phyloP scores from a whole-genome alignment of 2,329 filamentous ascomycete genomes.

The Nemania diffusa region DNA sequence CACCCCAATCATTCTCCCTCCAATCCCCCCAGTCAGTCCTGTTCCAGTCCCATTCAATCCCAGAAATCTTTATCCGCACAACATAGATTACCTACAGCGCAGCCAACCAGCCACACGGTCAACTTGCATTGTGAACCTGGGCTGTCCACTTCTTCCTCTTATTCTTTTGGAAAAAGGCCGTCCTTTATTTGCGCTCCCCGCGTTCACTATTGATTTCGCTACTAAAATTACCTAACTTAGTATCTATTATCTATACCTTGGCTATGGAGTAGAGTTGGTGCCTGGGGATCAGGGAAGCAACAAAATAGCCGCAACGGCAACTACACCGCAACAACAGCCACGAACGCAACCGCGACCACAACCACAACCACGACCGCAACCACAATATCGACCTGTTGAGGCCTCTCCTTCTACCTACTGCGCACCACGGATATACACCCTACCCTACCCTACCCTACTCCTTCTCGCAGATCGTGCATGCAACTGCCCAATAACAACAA shows the following conservation, averaged over 20 bases:
- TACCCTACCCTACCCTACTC: not conserved
- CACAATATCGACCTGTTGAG: not conserved
- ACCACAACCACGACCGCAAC: too few relatives aligned
- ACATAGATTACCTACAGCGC: not conserved
- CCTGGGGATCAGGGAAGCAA: not conserved
- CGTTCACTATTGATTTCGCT: not conserved
- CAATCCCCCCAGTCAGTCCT: constrained; percentile 3
- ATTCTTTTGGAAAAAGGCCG: not conserved
- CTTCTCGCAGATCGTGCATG: not conserved
- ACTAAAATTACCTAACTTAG: not conserved
- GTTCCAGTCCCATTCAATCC: constrained; percentile 7
- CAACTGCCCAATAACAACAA: not conserved
- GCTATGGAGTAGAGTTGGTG: not conserved
- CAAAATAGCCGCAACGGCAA: constrained; percentile 7
- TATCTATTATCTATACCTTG: not conserved
- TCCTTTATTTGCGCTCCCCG: too few relatives aligned
- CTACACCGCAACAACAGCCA: not conserved
- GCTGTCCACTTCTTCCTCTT: not conserved
- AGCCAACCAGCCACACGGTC: constrained; percentile 5
- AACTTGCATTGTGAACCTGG: not conserved
- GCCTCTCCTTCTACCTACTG: not conserved
- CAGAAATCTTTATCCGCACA: constrained; percentile 9
- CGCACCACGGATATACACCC: not conserved
- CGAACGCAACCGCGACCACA: not conserved
- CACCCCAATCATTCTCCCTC: constrained; percentile 6